Conservation (phyloP, 139 green algal genomes). For the Dunaliella primolecta region DNA sequence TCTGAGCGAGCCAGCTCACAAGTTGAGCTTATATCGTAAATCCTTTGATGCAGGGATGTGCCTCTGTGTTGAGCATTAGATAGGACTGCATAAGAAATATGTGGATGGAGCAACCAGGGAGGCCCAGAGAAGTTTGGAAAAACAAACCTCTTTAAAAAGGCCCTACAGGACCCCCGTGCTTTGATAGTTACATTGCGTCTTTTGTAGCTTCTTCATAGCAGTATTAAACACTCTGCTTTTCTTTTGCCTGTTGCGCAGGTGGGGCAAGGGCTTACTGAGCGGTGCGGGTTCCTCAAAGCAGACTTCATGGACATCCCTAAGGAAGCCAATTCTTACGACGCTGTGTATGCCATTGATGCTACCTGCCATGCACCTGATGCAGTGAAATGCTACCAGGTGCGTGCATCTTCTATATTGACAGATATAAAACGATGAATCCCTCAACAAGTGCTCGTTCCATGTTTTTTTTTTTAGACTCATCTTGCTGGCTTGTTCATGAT, state of each 20-base stretch:
- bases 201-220: too few species aligned
- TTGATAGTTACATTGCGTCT: too few species aligned
- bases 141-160: too few species aligned
- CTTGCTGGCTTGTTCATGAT: not conserved
- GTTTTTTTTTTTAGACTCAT: not conserved
- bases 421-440: not conserved
- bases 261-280: conserved; percentile 5
- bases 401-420: not conserved
- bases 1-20: too few species aligned
- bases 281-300: conserved; percentile 53
- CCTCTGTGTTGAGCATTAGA: too few species aligned
- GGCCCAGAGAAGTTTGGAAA: too few species aligned
- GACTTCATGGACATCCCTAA: conserved; percentile 97
- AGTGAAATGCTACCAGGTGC: conserved; percentile 45
- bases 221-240: too few species aligned
- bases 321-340: conserved; percentile 81
- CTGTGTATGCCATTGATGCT: conserved; percentile 92
- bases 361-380: conserved; percentile 88
- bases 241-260: not conserved
- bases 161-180: too few species aligned
- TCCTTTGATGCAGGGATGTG: too few species aligned
- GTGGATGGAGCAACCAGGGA: too few species aligned
- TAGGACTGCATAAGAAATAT: too few species aligned
- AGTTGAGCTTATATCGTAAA: too few species aligned
- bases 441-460: not conserved